Conservation (phyloP, 805 yeast species). For the Lipomyces starkeyi region DNA sequence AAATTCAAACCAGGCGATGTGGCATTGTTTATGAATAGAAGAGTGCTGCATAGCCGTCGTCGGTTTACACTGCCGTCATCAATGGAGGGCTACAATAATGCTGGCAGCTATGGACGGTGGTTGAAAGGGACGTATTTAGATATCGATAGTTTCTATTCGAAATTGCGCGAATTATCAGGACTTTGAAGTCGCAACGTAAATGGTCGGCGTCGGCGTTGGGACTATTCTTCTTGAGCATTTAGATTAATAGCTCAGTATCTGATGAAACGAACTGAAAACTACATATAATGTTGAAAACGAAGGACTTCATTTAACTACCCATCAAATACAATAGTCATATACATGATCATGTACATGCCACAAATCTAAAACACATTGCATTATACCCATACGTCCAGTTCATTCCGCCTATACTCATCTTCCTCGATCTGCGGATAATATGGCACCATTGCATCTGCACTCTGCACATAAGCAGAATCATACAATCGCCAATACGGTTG, state of each 20-base stretch:
- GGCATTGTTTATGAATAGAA: constrained; percentile 71
- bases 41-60: constrained; percentile 70
- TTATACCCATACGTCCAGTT: constrained; percentile 55
- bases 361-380: neutral
- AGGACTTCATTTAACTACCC: neutral
- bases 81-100: neutral
- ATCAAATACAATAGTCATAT: neutral
- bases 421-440: constrained; percentile 69
- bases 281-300: neutral
- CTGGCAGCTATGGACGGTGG: constrained; percentile 59
- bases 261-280: neutral
- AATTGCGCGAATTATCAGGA: constrained; percentile 51
- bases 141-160: constrained; percentile 72
- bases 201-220: neutral
- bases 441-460: constrained; percentile 78
- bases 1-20: constrained; percentile 65
- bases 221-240: neutral
- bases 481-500: constrained; percentile 83
- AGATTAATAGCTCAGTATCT: neutral
- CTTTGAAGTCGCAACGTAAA: constrained; percentile 11
- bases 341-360: neutral
- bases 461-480: constrained; percentile 75
- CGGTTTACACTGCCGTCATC: constrained; percentile 43
- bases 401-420: constrained; percentile 52
- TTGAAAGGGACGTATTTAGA: constrained; percentile 78